Base-by-base conservation (phyloP, 108 stramenopile genomes). In the Mayamaea pseudoterrestris region DNA sequence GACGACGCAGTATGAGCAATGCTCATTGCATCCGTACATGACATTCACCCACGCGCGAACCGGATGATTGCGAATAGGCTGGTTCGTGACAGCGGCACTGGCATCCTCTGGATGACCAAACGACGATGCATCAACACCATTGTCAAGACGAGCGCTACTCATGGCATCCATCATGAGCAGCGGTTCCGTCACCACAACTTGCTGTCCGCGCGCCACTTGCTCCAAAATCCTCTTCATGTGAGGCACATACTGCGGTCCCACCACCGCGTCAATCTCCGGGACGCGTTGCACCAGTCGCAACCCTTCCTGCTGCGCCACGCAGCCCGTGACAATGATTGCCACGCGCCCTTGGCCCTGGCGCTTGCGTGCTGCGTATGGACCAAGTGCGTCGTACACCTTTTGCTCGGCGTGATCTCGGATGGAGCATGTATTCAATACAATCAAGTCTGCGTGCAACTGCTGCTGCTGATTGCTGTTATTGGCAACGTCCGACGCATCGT, bases 1-100 rank as follows among this genome's bases (percentile, higher is more conserved):
- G 1, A 94, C 86, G 30, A 95, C 91, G 54, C 94, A 95, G 55
- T 93, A 95, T 1, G 90, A 90, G 52, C 94, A 95, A 54, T 87
- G 90, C 51, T 84, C 82, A 41, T 84, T 80, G 40, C 78, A 80
- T 7, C 78, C 84, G 50, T 79, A 66, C 45, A 87, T 86, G 9
- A 91, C 78, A 69, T 89, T 93, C 30, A 93, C 89, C 86, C 90
- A 95, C 13, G 83, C 92, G 27, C 83, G 53, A 7, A 80, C 71
- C 1, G 43, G 26, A 34, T 66, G 65, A 20, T 60, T 64, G 3
- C 89, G 66, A 18, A 78, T 56, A 2, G 87, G 82, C 45, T 47
- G 12, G 30, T 27, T 5, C 23, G 16, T 8, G 21, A 23, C 8
- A 30, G 46, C 24, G 18, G 55, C 16, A 20, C 35, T 44, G 14